A percentile compares a stretch with the other conserved stretches of the same genome.
These are phyloP conservation scores for Glycine tomentella DNA, from an alignment of 306 rosid genomes.

Conservation along the genomic window DNA sequence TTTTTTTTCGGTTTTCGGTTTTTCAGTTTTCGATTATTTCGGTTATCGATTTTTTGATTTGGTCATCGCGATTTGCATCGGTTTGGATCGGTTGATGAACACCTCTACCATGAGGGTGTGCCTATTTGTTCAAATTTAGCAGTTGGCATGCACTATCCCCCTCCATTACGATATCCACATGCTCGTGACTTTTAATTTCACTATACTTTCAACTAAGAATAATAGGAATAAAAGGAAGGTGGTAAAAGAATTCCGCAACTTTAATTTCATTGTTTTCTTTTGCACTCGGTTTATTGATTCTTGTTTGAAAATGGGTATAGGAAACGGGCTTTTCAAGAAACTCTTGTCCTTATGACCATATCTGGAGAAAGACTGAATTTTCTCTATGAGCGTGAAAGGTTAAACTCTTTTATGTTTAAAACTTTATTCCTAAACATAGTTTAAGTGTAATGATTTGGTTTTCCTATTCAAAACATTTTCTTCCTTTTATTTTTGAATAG, in stretches of 20 bases:
- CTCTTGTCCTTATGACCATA: neutral
- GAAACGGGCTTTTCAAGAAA: neutral
- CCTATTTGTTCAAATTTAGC: neutral
- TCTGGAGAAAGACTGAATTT: too few relatives aligned
- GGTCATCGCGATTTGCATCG: too few relatives aligned
- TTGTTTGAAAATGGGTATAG: neutral
- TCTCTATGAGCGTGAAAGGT: too few relatives aligned
- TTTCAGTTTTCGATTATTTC: too few relatives aligned
- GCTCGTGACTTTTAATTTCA: conserved; percentile 43
- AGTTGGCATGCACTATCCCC: conserved; percentile 34
- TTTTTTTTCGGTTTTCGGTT: too few relatives aligned
- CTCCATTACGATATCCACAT: conserved; percentile 1
- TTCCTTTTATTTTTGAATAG: neutral
- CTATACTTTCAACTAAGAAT: neutral
- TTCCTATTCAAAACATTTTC: neutral
- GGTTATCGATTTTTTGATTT: too few relatives aligned
- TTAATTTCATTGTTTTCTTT: neutral
- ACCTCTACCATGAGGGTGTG: conserved; percentile 35
- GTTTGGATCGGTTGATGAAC: too few relatives aligned
- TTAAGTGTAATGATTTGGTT: neutral
- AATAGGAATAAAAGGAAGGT: neutral
- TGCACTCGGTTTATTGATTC: neutral
- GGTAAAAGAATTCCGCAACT: neutral
- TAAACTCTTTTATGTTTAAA: too few relatives aligned
- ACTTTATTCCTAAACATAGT: neutral